phyloP scores from a whole-genome alignment of 192 early-diverging fungal species.

The Coemansia sp. region DNA sequence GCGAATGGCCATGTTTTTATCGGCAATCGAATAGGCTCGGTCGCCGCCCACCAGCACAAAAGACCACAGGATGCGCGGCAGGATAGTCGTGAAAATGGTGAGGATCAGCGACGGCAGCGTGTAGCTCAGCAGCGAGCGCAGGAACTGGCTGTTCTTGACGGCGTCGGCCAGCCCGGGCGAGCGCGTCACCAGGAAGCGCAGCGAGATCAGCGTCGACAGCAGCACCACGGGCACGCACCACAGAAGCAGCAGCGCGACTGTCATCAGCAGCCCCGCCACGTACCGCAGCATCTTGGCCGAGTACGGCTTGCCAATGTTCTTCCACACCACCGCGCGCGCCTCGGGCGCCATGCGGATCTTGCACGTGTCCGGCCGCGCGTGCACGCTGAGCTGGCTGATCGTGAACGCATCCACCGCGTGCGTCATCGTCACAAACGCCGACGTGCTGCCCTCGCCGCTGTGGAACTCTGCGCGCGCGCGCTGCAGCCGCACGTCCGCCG shows the following conservation, averaged over 20 bases:
- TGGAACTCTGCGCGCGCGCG: constrained; percentile 32
- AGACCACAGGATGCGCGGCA: constrained; percentile 63
- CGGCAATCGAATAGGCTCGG: constrained; percentile 37
- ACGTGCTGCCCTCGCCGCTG: constrained; percentile 26
- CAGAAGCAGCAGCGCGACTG: constrained; percentile 65
- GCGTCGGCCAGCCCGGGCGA: constrained; percentile 59
- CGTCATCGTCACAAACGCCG: constrained; percentile 76
- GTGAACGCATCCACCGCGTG: constrained; percentile 64
- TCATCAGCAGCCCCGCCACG: constrained; percentile 55
- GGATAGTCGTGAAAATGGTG: constrained; percentile 63
- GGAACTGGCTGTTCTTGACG: constrained; percentile 56
- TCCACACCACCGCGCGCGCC: constrained; percentile 71
- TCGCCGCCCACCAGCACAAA: constrained; percentile 47
- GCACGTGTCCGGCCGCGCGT: constrained; percentile 61
- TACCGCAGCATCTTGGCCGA: constrained; percentile 58
- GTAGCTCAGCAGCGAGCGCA: constrained; percentile 64
- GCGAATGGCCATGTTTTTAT: constrained; percentile 56
- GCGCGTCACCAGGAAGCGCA: constrained; percentile 60
- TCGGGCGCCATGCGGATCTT: constrained; percentile 66
- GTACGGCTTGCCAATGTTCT: constrained; percentile 59
- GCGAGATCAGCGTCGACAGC: constrained; percentile 65
- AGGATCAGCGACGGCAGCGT: constrained; percentile 74
- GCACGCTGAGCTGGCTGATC: constrained; percentile 62
- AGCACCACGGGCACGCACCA: constrained; percentile 71
- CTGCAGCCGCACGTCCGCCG: constrained; percentile 50